These are phyloP conservation scores for Vaccinium macrocarpon DNA, from an alignment of 148 eudicot genomes.

Conservation along the genomic window DNA sequence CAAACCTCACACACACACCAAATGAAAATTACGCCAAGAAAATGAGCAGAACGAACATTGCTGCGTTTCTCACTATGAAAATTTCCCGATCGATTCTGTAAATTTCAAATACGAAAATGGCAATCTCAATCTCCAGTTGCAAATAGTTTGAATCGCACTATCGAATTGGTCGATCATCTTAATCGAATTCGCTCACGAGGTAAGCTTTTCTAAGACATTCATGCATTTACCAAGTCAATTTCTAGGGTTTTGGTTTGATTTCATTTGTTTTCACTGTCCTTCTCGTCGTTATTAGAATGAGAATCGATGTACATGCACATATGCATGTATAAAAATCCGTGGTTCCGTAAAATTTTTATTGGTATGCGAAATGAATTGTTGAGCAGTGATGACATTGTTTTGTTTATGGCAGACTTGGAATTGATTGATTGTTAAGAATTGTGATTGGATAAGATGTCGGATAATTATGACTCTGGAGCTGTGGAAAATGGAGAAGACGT, in stretches of 20 bases:
- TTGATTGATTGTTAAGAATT: neutral
- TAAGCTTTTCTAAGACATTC: neutral
- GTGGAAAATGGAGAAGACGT: slow-evolving; percentile 17
- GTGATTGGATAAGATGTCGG: slow-evolving; percentile 38
- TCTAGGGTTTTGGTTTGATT: slow-evolving; percentile 14
- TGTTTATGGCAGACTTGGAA: neutral
- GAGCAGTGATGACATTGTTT: neutral
- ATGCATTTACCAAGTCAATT: neutral
- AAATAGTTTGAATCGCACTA: neutral
- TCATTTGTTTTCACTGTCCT: neutral
- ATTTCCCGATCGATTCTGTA: neutral
- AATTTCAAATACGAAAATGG: neutral
- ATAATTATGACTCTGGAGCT: slow-evolving; percentile 23
- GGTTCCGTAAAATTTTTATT: neutral
- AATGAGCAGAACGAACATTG: neutral
- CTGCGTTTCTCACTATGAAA: slow-evolving; percentile 8
- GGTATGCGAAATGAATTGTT: neutral
- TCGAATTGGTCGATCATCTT: neutral
- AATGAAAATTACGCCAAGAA: neutral
- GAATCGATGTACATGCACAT: neutral
- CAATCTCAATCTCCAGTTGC: neutral
- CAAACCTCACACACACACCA: too few species aligned
- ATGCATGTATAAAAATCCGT: neutral
- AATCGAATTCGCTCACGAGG: neutral
- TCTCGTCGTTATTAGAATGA: neutral